These are phyloP conservation scores for Leishmania tropica DNA, from an alignment of 208 protist species.

Conservation along the genomic window DNA sequence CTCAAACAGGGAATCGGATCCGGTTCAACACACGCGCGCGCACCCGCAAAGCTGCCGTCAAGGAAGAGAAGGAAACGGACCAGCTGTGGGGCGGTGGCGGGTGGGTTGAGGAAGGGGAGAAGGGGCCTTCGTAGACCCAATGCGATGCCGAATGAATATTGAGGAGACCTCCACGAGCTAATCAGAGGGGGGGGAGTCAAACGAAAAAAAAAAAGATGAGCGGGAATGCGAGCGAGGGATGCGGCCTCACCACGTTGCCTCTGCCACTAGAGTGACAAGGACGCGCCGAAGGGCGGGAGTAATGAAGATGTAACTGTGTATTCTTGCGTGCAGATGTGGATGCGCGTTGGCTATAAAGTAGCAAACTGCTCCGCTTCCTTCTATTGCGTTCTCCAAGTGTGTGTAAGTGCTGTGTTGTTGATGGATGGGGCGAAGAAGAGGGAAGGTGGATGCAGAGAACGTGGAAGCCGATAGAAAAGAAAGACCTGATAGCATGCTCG, in stretches of 20 bases:
- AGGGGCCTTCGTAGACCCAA: background rate
- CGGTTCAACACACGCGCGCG: background rate
- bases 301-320: background rate
- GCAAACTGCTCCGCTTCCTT: background rate
- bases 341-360: background rate
- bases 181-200: too few relatives aligned
- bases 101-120: background rate
- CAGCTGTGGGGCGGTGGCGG: background rate
- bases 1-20: background rate
- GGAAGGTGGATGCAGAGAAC: background rate
- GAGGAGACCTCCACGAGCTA: too few relatives aligned
- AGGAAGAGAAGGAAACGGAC: background rate
- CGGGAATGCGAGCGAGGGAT: background rate
- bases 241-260: background rate
- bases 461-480: background rate
- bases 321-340: background rate
- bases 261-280: background rate
- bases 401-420: background rate
- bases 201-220: background rate
- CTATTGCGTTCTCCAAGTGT: slow-evolving; percentile 8
- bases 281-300: background rate
- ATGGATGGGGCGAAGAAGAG: background rate
- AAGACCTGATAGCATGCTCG: background rate
- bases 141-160: background rate
- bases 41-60: background rate